Base-by-base conservation (phyloP, 192 early-diverging fungal genomes). In the Hyaloraphidium curvatum region DNA sequence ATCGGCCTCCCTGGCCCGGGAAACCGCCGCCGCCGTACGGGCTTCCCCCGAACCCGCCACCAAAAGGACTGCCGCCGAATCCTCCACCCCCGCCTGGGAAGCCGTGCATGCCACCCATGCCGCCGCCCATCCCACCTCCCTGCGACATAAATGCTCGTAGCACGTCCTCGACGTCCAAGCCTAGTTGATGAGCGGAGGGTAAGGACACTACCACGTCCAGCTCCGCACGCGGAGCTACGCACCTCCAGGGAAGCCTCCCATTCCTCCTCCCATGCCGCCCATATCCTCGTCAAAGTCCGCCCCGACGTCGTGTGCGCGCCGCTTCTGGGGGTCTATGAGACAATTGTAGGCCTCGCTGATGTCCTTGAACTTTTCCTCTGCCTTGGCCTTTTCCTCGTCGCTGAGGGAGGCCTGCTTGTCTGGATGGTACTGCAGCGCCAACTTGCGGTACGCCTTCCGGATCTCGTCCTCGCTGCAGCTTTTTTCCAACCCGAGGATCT, bases 271-370 rank as follows among this genome's bases (percentile, higher is more conserved):
- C 56, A 60, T 61, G 17, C 59, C 58, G 16, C 31, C 58, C 23
- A 63, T 54, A 19, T 30, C 29, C 23, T 81, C 86, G 30, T 89
- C 86, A 30, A 89, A 59, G 58, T 89, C 83, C 56, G 68, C 74
- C 14, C 87, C 87, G 33, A 73, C 71, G 55, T 89, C 87, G 59
- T 77, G 89, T 51, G 85, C 69, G 28, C 76, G 55, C 63, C 83
- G 86, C 69, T 89, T 89, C 28, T 70, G 68, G 5, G 84, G 81
- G 60, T 89, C 86, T 11, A 80, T 81, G 9, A 89, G 59, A 2
- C 89, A 75, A 28, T 62, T 59, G 56, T 89, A 89, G 5, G 87
- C 87, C 61, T 87, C 83, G 67, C 88, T 90, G 67, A 90, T 87
- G 62, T 58, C 40, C 57, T 80, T 80, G 55, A 64, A 48, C 19